Base-by-base conservation (phyloP, 2,329 filamentous ascomycete species). In the Colletotrichum tanaceti region DNA sequence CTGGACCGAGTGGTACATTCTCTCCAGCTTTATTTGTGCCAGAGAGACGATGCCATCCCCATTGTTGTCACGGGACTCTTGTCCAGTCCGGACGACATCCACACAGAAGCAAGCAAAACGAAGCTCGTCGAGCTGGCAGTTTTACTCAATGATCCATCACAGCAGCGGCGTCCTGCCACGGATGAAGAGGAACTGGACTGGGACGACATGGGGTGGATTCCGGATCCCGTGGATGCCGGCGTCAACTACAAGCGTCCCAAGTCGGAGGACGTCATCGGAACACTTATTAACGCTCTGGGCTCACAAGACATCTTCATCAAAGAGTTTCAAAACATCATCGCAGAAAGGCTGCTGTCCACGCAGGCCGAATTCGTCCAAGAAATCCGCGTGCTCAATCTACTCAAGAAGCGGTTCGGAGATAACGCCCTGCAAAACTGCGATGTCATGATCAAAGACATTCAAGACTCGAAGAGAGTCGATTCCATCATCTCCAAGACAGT, bases 401-500 rank as follows among this genome's bases (percentile, higher is more conserved):
- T 99, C 68, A 98, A 98, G 81, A 86, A 93, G 70, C 90, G 94
- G 10, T 94, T 98, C 65, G 95, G 95, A 28, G 93, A 98, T 72
- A 86, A 87, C 35, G 90, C 93, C 18, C 83, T 99, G 53, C 96
- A 98, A 77, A 92, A 93, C 57, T 98, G 94, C 78, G 95, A 99
- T 76, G 96, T 99, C 74, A 99, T 99, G 96, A 87, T 99, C 65
- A 93, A 91, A 71, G 96, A 99, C 77, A 92, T 98, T 43, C 87
- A 92, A 72, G 94, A 98, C 75, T 97, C 94, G 1, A 86, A 86
- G 70, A 86, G 88, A 49, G 88, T 97, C 68, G 92, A 98, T 75
- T 81, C 84, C 9, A 82, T 86, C 14, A 89, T 97, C 54, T 84
- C 89, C 49, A 85, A 84, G 65, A 77, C 75, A 65, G 68, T 72